A percentile compares a stretch with the other conserved stretches of the same genome.
Conservation (phyloP, 352 stramenopile species). For the Thalassiosira hispida region DNA sequence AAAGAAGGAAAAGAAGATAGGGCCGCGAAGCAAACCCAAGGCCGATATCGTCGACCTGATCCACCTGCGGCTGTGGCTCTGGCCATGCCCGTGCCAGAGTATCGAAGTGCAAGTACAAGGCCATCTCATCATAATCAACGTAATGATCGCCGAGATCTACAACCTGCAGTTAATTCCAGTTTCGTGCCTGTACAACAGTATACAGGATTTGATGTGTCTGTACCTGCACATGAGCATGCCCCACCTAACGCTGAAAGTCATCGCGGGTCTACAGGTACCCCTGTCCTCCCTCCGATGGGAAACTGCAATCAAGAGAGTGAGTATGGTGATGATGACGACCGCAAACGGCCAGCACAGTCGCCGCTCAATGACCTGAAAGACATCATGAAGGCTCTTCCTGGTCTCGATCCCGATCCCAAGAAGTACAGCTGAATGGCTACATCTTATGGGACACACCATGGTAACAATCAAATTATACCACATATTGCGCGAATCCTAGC, state of each 20-base stretch:
- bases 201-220: neutral
- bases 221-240: neutral
- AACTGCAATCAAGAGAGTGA: constrained; percentile 13
- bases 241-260: neutral
- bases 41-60: too few relatives aligned
- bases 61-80: too few relatives aligned
- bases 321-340: neutral
- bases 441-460: neutral
- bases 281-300: constrained; percentile 16
- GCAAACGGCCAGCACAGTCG: constrained; percentile 6
- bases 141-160: neutral
- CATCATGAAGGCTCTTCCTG: constrained; percentile 16
- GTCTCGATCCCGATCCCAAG: constrained; percentile 1
- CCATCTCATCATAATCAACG: too few relatives aligned
- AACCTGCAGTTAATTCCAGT: constrained; percentile 9
- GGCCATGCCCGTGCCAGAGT: too few relatives aligned
- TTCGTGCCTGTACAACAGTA: constrained; percentile 30
- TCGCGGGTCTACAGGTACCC: neutral
- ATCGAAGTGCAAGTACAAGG: too few relatives aligned
- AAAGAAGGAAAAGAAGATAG: constrained; percentile 53
- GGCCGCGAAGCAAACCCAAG: neutral
- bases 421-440: neutral
- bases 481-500: too few relatives aligned
- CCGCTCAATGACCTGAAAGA: constrained; percentile 22
- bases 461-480: neutral